These are phyloP conservation scores for Parietaria judaica DNA, from an alignment of 306 rosid species.

Conservation along the genomic window DNA sequence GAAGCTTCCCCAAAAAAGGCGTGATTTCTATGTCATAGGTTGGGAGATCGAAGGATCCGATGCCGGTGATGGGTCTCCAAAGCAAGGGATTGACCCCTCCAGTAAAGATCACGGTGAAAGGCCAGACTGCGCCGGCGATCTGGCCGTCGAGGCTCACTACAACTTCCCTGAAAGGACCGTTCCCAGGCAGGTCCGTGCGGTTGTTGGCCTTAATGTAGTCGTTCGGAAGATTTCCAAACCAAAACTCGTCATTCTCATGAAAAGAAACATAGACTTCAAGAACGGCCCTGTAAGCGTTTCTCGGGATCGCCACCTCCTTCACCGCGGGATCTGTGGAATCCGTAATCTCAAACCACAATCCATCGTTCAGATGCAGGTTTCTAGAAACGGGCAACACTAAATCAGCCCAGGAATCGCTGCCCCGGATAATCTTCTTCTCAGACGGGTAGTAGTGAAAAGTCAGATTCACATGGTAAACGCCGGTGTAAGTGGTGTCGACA, in stretches of 20 bases:
- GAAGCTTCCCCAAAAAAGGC: constrained; percentile 47
- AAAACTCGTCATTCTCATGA: constrained; percentile 77
- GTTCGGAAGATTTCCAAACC: constrained; percentile 56
- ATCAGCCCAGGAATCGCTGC: constrained; percentile 43
- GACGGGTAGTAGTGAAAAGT: constrained; percentile 45
- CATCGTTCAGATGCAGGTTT: constrained; percentile 44
- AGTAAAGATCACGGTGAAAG: constrained; percentile 74
- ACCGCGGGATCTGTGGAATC: constrained; percentile 34
- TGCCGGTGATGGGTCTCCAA: constrained; percentile 81
- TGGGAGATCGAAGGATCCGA: constrained; percentile 76
- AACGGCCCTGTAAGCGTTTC: constrained; percentile 65
- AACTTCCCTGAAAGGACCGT: constrained; percentile 82
- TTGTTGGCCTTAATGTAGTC: constrained; percentile 54
- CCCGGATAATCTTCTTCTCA: constrained; percentile 13
- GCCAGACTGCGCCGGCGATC: constrained; percentile 60
- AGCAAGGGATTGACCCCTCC: constrained; percentile 80
- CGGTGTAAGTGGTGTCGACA: constrained; percentile 55
- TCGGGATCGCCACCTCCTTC: constrained; percentile 52
- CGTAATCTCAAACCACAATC: constrained; percentile 59
- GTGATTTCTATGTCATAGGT: constrained; percentile 73
- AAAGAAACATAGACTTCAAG: constrained; percentile 75
- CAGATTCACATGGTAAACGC: constrained; percentile 65
- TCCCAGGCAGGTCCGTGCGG: constrained; percentile 37
- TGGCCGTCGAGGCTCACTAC: constrained; percentile 47
- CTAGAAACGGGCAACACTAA: constrained; percentile 63